Percentiles rank a stretch among this genome's conserved stretches.
Conservation (phyloP, 805 yeast species). For the Wickerhamomyces ciferrii region DNA sequence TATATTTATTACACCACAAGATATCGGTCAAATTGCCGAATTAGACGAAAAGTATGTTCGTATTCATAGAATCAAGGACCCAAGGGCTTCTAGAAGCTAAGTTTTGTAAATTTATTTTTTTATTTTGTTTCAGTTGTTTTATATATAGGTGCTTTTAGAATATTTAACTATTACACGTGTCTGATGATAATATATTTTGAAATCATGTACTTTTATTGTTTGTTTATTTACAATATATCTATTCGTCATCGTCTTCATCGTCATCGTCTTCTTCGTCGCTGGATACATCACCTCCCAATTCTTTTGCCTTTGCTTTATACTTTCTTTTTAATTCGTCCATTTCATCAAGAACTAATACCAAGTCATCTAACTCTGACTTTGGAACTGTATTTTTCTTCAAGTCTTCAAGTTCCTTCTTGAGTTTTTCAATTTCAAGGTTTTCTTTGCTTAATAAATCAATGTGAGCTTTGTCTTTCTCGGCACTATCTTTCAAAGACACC, state of each 20-base stretch:
- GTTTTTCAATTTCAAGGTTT: slow-evolving; percentile 16
- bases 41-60: slow-evolving; percentile 56
- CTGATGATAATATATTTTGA: background rate
- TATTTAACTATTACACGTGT: background rate
- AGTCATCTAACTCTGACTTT: slow-evolving; percentile 60
- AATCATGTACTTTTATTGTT: background rate
- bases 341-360: slow-evolving; percentile 72
- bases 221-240: slow-evolving; percentile 9
- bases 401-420: slow-evolving; percentile 8
- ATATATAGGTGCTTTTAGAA: background rate
- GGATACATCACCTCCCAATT: slow-evolving; percentile 55
- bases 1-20: slow-evolving; percentile 91
- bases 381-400: slow-evolving; percentile 29
- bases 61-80: slow-evolving; percentile 56
- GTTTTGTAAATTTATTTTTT: background rate
- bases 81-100: slow-evolving; percentile 17
- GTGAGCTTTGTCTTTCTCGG: background rate
- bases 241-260: slow-evolving; percentile 52
- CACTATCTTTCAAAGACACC: background rate
- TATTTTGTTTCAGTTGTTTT: background rate
- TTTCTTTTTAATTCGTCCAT: slow-evolving; percentile 61
- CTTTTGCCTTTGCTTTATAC: slow-evolving; percentile 48
- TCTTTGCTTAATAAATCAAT: background rate
- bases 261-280: slow-evolving; percentile 70
- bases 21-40: slow-evolving; percentile 59